These are phyloP conservation scores for Mentha longifolia DNA, from an alignment of 257 asterid species.

Conservation along the genomic window DNA sequence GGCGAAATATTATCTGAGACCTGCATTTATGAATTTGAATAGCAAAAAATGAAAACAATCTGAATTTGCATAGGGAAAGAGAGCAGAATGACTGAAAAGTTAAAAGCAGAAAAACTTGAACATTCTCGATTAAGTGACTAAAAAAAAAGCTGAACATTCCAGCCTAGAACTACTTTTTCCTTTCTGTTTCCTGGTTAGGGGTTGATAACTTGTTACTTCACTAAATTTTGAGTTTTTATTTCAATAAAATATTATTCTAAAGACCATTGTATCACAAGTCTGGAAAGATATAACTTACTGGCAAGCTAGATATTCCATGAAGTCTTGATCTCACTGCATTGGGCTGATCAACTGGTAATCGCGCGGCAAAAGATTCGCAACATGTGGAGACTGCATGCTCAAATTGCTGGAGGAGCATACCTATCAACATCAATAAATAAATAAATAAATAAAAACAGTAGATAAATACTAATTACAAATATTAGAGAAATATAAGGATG, in stretches of 20 bases:
- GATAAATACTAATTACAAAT: too few species aligned
- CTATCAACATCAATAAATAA: constrained; percentile 30
- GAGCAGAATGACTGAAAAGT: neutral
- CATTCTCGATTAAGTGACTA: neutral
- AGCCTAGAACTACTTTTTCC: too few species aligned
- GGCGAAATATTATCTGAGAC: neutral
- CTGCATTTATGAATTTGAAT: constrained; percentile 26
- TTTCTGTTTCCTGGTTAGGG: too few species aligned
- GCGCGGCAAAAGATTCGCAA: constrained; percentile 18
- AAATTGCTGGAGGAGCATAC: constrained; percentile 26
- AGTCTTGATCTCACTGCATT: constrained; percentile 1
- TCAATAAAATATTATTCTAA: too few species aligned
- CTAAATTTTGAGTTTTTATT: too few species aligned
- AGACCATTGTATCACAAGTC: too few species aligned
- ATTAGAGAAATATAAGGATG: too few species aligned
- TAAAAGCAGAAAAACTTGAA: neutral
- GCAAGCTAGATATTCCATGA: neutral
- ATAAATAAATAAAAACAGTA: neutral
- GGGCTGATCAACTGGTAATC: constrained; percentile 15
- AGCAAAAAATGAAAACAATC: neutral
- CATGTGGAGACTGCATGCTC: constrained; percentile 27
- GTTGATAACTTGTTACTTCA: too few species aligned
- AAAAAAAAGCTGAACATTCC: too few species aligned
- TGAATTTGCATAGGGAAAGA: too few species aligned
- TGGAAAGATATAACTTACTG: neutral